Percentiles rank a stretch among this genome's conserved stretches.
Evolutionary conservation across 2,329 filamentous ascomycete genomes (phyloP).

Genomic region (Xylariaceae sp.): DNA sequence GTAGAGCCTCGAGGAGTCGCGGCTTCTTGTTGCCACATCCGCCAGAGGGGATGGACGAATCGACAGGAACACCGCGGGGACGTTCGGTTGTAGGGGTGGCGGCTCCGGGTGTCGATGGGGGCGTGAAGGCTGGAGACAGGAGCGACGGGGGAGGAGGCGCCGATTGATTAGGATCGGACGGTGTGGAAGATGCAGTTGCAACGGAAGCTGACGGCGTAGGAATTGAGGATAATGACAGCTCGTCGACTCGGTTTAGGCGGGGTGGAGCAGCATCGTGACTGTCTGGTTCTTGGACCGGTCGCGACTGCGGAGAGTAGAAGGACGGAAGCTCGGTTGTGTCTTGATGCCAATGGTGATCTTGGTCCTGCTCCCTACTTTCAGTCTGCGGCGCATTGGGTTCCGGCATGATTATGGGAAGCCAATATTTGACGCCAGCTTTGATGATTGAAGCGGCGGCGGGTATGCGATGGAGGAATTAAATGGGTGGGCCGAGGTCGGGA

Average conservation of each 20-base stretch:
- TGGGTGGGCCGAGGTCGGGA: no score
- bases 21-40: slow-evolving; percentile 63
- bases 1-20: slow-evolving; percentile 69
- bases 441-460: no score
- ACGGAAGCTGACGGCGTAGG: not conserved
- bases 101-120: slow-evolving; percentile 60
- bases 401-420: not conserved
- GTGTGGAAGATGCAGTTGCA: slow-evolving; percentile 4
- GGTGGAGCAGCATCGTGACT: not conserved
- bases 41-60: slow-evolving; percentile 53
- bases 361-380: not conserved
- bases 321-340: slow-evolving; percentile 37
- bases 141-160: slow-evolving; percentile 58
- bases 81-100: slow-evolving; percentile 43
- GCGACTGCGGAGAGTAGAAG: slow-evolving; percentile 42
- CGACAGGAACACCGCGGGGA: slow-evolving; percentile 54
- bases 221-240: slow-evolving; percentile 31
- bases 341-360: slow-evolving; percentile 5
- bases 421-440: no score
- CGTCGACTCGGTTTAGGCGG: slow-evolving; percentile 21
- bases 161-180: slow-evolving; percentile 9
- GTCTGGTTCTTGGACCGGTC: slow-evolving; percentile 14
- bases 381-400: not conserved
- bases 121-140: slow-evolving; percentile 82
- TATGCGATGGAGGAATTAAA: no score